Conservation (phyloP, 2,329 filamentous ascomycete species). For the Stachybotrys chartarum region DNA sequence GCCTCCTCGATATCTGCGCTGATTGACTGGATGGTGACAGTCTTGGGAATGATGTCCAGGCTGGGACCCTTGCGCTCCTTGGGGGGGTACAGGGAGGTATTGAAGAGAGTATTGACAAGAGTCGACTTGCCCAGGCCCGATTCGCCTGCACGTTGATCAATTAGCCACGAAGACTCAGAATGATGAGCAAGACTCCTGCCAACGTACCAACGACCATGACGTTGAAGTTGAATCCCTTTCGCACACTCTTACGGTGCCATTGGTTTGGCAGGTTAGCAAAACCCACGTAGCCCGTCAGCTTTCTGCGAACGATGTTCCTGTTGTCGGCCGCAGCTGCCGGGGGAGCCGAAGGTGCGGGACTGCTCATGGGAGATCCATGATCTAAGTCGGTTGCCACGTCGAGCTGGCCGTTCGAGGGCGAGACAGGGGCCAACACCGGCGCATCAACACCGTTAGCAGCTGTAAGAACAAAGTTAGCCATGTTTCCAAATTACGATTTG, state of each 20-base stretch:
- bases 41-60: conserved; percentile 98
- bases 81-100: conserved; percentile 96
- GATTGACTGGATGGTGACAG: conserved; percentile 88
- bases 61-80: conserved; percentile 98
- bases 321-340: conserved; percentile 55
- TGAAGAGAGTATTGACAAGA: conserved; percentile 98
- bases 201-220: conserved; percentile 98
- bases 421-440: conserved; percentile 34
- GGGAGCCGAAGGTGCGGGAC: conserved; percentile 22
- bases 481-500: not conserved
- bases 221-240: conserved; percentile 99
- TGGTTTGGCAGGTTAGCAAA: conserved; percentile 99
- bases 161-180: not conserved
- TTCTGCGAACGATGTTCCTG: conserved; percentile 95
- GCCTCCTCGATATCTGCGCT: conserved; percentile 98
- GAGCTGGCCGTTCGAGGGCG: conserved; percentile 31
- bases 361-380: conserved; percentile 28
- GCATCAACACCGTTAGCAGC: conserved; percentile 39
- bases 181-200: not conserved
- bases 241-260: conserved; percentile 99
- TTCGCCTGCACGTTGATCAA: conserved; percentile 61
- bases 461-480: conserved; percentile 31
- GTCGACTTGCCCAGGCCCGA: conserved; percentile 99
- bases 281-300: conserved; percentile 96
- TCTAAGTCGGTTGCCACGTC: conserved; percentile 17